Conservation (phyloP, 2,329 filamentous ascomycete genomes). For the Neofusicoccum cordaticola region DNA sequence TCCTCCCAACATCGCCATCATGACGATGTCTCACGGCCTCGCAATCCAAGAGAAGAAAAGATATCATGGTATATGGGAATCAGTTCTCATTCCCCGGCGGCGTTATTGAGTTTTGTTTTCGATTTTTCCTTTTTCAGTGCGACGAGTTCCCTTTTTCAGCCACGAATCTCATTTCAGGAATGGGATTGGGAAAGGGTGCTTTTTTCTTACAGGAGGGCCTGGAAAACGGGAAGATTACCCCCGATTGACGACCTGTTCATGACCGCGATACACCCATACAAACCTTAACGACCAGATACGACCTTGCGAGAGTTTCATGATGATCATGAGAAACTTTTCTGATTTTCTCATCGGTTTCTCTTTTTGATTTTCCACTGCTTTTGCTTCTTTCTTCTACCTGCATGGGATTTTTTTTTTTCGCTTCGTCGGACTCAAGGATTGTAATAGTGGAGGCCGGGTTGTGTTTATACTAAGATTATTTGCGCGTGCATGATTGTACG, state of each 20-base stretch:
- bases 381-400: neutral
- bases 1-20: neutral
- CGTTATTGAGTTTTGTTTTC: neutral
- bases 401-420: neutral
- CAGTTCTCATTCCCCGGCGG: neutral
- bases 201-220: neutral
- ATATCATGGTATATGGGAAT: conserved; percentile 7
- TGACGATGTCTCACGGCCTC: neutral
- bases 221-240: neutral
- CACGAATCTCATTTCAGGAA: conserved; percentile 10
- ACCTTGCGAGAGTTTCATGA: conserved; percentile 4
- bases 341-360: neutral
- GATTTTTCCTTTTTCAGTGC: conserved; percentile 6
- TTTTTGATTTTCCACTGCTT: neutral
- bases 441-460: conserved; percentile 2
- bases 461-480: neutral
- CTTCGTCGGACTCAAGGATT: conserved; percentile 5
- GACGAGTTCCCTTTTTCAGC: conserved; percentile 1
- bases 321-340: conserved; percentile 1
- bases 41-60: neutral
- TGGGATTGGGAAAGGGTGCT: neutral
- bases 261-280: conserved; percentile 14
- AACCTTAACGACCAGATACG: conserved; percentile 12
- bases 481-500: neutral
- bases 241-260: conserved; percentile 12